Conservation (phyloP, 306 rosid species). For the Pterocarpus santalinus region DNA sequence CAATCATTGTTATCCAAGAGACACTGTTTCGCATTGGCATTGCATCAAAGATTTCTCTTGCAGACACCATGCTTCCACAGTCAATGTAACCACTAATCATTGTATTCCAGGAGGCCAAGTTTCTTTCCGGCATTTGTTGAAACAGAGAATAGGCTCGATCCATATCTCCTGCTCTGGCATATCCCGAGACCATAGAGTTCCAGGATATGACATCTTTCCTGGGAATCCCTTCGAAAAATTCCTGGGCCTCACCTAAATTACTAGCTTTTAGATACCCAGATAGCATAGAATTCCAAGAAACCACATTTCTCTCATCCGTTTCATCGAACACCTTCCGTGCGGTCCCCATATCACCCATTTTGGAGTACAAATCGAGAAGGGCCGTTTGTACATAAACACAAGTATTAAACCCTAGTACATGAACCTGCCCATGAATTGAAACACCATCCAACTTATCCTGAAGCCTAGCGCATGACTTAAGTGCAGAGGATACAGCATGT, state of each 20-base stretch:
- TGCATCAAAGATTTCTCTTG: constrained; percentile 61
- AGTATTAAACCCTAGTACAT: constrained; percentile 57
- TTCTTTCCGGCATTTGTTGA: constrained; percentile 69
- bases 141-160: constrained; percentile 63
- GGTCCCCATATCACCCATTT: constrained; percentile 59
- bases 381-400: constrained; percentile 81
- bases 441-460: constrained; percentile 51
- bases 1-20: constrained; percentile 71
- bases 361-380: constrained; percentile 68
- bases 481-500: constrained; percentile 70
- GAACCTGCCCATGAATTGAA: constrained; percentile 73
- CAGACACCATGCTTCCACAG: constrained; percentile 56
- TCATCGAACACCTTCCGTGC: constrained; percentile 71
- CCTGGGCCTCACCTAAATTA: constrained; percentile 57
- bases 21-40: constrained; percentile 68
- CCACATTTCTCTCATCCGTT: constrained; percentile 69
- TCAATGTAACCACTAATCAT: constrained; percentile 70
- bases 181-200: constrained; percentile 79
- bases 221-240: constrained; percentile 67
- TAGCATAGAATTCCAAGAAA: constrained; percentile 84
- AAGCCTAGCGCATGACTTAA: constrained; percentile 74
- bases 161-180: constrained; percentile 64
- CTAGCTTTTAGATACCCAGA: constrained; percentile 69
- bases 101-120: constrained; percentile 74
- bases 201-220: constrained; percentile 74